A percentile compares a stretch with the other conserved stretches of the same genome.
Evolutionary conservation across 1,139 yeast genomes (phyloP).

Genomic region (Sugiyamaella grinbergsii): DNA sequence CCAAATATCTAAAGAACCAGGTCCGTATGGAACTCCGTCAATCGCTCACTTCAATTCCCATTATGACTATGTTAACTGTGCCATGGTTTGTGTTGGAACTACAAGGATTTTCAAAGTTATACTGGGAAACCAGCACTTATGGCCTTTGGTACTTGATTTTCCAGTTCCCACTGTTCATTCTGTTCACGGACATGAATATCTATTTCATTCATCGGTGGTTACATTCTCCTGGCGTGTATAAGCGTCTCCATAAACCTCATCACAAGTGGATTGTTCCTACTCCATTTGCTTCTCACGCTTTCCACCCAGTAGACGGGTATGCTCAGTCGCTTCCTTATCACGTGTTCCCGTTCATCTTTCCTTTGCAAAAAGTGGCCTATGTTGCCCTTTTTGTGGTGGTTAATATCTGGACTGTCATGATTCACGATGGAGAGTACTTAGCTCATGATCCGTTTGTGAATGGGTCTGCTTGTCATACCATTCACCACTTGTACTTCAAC

Average conservation of each 20-base stretch:
- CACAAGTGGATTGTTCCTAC: slow-evolving; percentile 99
- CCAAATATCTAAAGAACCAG: slow-evolving; percentile 92
- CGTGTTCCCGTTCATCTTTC: slow-evolving; percentile 85
- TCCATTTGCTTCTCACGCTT: slow-evolving; percentile 97
- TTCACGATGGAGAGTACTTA: slow-evolving; percentile 95
- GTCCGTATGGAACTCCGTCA: slow-evolving; percentile 76
- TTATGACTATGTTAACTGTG: slow-evolving; percentile 80
- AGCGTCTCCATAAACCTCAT: slow-evolving; percentile 91
- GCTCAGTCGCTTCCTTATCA: slow-evolving; percentile 92
- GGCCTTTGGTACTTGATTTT: slow-evolving; percentile 66
- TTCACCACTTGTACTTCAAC: slow-evolving; percentile 94
- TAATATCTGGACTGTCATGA: slow-evolving; percentile 97
- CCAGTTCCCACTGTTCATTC: slow-evolving; percentile 75
- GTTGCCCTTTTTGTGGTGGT: slow-evolving; percentile 82
- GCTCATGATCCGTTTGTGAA: slow-evolving; percentile 91
- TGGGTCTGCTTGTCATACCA: slow-evolving; percentile 98
- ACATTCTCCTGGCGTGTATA: slow-evolving; percentile 90
- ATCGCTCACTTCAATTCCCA: slow-evolving; percentile 80
- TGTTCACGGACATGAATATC: slow-evolving; percentile 92
- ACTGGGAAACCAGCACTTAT: slow-evolving; percentile 63
- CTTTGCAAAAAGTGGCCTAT: slow-evolving; percentile 84
- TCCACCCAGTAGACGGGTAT: slow-evolving; percentile 98
- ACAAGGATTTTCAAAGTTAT: slow-evolving; percentile 78
- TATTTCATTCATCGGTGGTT: slow-evolving; percentile 89
- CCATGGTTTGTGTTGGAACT: slow-evolving; percentile 89